Evolutionary conservation across 495 filamentous ascomycete species (phyloP).

Genomic region (Eremomyces bilateralis): DNA sequence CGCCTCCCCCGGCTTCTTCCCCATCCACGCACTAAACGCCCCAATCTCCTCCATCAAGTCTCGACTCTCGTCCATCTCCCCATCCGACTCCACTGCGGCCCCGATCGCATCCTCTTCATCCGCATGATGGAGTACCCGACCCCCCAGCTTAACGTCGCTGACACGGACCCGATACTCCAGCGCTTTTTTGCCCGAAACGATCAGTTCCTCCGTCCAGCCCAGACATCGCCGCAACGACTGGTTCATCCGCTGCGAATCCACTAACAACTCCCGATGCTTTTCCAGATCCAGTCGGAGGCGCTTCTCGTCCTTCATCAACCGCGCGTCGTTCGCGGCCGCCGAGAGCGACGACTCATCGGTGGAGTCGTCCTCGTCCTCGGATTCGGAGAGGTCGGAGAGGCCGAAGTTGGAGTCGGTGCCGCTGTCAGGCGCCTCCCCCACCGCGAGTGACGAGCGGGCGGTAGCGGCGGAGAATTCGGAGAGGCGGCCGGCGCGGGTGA

Average conservation of each 20-base stretch:
- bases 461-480: constrained; percentile 21
- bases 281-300: constrained; percentile 61
- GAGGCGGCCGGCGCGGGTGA: constrained; percentile 55
- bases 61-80: not conserved
- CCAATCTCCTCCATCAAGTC: too few species aligned
- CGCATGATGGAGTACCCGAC: constrained; percentile 53
- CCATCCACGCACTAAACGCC: too few species aligned
- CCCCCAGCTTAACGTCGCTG: constrained; percentile 61
- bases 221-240: constrained; percentile 77
- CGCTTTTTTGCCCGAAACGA: constrained; percentile 68
- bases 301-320: constrained; percentile 42
- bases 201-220: constrained; percentile 69
- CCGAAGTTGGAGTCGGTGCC: constrained; percentile 8
- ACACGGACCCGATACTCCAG: constrained; percentile 57
- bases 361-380: constrained; percentile 19
- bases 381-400: constrained; percentile 9
- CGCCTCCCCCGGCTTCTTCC: not conserved
- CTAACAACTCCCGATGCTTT: constrained; percentile 68
- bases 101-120: constrained; percentile 26
- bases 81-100: not conserved
- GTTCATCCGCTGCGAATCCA: constrained; percentile 84
- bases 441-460: too few species aligned
- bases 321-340: constrained; percentile 22
- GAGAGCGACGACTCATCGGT: constrained; percentile 16
- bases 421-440: constrained; percentile 3